Conservation (phyloP, 495 filamentous ascomycete genomes). For the Aspergillus campestris region DNA sequence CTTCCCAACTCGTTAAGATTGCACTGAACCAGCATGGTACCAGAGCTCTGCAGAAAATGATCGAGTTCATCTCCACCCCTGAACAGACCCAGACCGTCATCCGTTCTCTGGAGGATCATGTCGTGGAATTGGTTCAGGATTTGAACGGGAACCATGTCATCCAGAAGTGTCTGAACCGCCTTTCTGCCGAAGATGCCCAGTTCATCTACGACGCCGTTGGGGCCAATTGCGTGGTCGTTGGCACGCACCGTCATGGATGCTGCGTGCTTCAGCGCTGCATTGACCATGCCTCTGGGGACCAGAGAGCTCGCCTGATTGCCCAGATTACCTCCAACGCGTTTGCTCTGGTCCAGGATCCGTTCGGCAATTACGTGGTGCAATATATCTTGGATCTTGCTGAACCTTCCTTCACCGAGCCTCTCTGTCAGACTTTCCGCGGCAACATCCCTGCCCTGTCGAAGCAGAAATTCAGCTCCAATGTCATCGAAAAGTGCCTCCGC, state of each 20-base stretch:
- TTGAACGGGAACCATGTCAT: conserved; percentile 98
- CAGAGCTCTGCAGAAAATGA: conserved; percentile 97
- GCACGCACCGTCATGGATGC: conserved; percentile 95
- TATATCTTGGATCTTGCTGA: conserved; percentile 94
- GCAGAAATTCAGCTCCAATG: conserved; percentile 99
- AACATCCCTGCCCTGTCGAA: conserved; percentile 72
- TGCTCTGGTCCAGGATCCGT: conserved; percentile 85
- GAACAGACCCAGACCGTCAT: conserved; percentile 78
- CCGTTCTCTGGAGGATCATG: conserved; percentile 61
- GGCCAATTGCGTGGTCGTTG: conserved; percentile 74
- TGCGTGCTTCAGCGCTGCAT: conserved; percentile 97
- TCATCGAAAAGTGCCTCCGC: conserved; percentile 94
- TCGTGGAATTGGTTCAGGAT: conserved; percentile 91
- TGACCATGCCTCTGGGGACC: conserved; percentile 84
- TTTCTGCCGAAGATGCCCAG: conserved; percentile 68
- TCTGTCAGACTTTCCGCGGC: conserved; percentile 68
- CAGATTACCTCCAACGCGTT: conserved; percentile 79
- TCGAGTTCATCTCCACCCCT: conserved; percentile 80
- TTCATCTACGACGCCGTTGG: conserved; percentile 97
- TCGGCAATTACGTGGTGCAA: conserved; percentile 97
- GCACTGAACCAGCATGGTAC: conserved; percentile 96
- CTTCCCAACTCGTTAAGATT: conserved; percentile 76
- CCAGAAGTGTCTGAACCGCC: conserved; percentile 95
- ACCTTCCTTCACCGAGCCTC: conserved; percentile 68
- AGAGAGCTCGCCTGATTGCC: conserved; percentile 77